These are phyloP conservation scores for Suillus spraguei DNA, from an alignment of 768 basidiomycete species.

Conservation along the genomic window DNA sequence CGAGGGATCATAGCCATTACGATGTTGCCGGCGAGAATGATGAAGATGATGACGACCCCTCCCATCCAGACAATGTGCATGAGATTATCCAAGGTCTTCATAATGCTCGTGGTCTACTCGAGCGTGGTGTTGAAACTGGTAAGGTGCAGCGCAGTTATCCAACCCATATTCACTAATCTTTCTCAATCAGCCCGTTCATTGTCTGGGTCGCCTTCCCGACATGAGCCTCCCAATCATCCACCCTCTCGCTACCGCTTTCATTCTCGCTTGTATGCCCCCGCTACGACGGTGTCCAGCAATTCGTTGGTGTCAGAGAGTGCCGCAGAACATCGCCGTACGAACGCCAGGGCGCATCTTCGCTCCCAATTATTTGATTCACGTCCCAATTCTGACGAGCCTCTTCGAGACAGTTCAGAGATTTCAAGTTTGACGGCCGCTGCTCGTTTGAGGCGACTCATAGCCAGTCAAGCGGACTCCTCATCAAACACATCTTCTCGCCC, in stretches of 20 bases:
- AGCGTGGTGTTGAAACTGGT: slow-evolving; percentile 10
- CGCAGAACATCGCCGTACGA: slow-evolving; percentile 41
- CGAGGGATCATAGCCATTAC: not conserved
- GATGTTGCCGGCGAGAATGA: not conserved
- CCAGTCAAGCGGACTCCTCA: not conserved
- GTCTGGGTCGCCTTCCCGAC: slow-evolving; percentile 2
- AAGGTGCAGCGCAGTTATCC: not conserved
- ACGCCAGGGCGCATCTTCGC: slow-evolving; percentile 39
- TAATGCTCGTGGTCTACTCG: slow-evolving; percentile 5
- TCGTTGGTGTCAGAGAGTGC: slow-evolving; percentile 48
- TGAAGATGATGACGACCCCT: slow-evolving; percentile 1
- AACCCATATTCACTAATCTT: not conserved
- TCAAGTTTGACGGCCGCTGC: slow-evolving; percentile 4
- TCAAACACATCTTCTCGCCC: not conserved
- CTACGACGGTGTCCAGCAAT: slow-evolving; percentile 36
- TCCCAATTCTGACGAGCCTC: slow-evolving; percentile 27
- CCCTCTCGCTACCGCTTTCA: slow-evolving; percentile 13
- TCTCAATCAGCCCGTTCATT: slow-evolving; percentile 5
- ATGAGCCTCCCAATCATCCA: not conserved
- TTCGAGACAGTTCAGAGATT: not conserved
- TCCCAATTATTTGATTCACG: slow-evolving; percentile 16
- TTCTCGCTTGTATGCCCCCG: slow-evolving; percentile 20
- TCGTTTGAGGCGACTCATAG: slow-evolving; percentile 8
- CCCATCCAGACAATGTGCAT: not conserved
- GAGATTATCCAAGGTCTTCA: slow-evolving; percentile 8